A percentile compares a stretch with the other conserved stretches of the same genome.
Evolutionary conservation across 352 stramenopile genomes (phyloP).

Genomic region (Phytophthora tentaculata): DNA sequence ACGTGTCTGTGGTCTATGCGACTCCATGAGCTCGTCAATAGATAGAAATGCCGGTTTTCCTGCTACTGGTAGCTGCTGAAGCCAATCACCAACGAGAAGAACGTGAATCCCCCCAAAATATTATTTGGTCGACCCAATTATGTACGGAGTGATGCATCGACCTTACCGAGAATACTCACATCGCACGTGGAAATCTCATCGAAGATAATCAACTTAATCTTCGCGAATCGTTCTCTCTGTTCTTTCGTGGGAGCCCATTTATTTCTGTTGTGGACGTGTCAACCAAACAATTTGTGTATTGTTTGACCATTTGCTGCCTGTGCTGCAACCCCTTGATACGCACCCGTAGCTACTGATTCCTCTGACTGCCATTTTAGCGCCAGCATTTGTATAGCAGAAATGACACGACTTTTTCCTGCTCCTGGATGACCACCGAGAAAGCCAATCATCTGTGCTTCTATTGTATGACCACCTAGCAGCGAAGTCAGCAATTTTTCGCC

Average conservation of each 20-base stretch:
- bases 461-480: no score
- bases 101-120: no score
- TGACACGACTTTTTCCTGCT: no score
- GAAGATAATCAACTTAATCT: constrained; percentile 7
- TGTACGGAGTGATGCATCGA: background rate
- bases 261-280: background rate
- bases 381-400: no score
- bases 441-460: no score
- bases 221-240: constrained; percentile 4
- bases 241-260: background rate
- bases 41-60: no score
- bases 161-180: constrained; percentile 1
- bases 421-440: no score
- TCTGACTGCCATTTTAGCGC: no score
- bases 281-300: constrained; percentile 14
- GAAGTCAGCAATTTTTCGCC: no score
- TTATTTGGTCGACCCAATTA: background rate
- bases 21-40: background rate
- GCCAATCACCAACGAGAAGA: constrained; percentile 17
- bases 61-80: no score
- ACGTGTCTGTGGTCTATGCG: background rate
- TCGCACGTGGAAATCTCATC: constrained; percentile 7
- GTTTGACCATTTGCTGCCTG: background rate
- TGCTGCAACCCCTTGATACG: no score
- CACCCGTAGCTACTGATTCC: no score